These are phyloP conservation scores for Lecanicillium sp. DNA, from an alignment of 2,329 filamentous ascomycete species.

Conservation along the genomic window DNA sequence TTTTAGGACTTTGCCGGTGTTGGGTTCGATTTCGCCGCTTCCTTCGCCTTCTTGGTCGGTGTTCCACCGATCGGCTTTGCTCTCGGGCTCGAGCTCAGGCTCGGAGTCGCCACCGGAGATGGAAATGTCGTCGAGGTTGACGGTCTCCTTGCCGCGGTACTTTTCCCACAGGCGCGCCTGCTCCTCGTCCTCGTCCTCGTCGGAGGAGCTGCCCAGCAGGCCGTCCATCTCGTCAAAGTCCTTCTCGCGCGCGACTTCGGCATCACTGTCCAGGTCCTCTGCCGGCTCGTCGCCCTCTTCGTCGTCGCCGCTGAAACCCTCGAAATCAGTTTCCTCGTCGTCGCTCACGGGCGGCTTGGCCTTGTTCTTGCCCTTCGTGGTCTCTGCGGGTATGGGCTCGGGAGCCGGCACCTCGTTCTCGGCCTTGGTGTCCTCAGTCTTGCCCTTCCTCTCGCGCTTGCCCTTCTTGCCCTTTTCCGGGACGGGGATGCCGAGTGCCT, in stretches of 20 bases:
- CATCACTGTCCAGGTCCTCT: conserved; percentile 22
- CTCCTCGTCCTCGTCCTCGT: conserved; percentile 34
- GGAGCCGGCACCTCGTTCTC: conserved; percentile 16
- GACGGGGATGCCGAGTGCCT: conserved; percentile 40
- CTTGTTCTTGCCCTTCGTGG: conserved; percentile 21
- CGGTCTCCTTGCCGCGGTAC: conserved; percentile 29
- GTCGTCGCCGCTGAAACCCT: conserved; percentile 29
- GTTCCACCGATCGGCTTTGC: conserved; percentile 26
- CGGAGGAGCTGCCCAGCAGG: conserved; percentile 38
- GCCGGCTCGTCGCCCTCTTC: conserved; percentile 21
- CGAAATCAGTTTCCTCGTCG: conserved; percentile 31
- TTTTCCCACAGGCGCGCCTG: conserved; percentile 28
- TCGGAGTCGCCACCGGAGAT: conserved; percentile 27
- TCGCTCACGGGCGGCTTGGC: too few species aligned
- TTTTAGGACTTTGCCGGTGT: conserved; percentile 14
- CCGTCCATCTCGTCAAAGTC: conserved; percentile 37
- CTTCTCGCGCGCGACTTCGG: conserved; percentile 27
- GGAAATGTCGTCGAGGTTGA: conserved; percentile 35
- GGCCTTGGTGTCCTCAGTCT: conserved; percentile 23
- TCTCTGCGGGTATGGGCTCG: conserved; percentile 20
- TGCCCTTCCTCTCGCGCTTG: conserved; percentile 28
- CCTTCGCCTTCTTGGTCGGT: conserved; percentile 23
- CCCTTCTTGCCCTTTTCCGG: conserved; percentile 37
- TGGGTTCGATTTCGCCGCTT: conserved; percentile 19
- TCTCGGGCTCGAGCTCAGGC: conserved; percentile 20